Conservation (phyloP, 2,329 filamentous ascomycete genomes). For the Lojkania enalia region DNA sequence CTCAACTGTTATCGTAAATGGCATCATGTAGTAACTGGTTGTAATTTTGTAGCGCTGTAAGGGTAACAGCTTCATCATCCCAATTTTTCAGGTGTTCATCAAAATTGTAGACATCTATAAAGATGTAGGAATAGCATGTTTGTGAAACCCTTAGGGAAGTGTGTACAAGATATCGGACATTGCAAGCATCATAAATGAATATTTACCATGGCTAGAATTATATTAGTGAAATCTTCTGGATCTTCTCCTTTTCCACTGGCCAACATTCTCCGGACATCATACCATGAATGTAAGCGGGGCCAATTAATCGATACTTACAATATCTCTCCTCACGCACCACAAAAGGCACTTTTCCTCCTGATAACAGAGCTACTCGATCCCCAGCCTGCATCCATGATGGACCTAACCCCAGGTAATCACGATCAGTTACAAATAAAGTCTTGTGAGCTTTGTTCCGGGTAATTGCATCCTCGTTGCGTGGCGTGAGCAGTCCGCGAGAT, state of each 20-base stretch:
- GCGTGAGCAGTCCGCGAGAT: neutral
- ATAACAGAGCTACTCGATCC: neutral
- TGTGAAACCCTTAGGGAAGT: no score
- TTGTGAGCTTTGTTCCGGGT: neutral
- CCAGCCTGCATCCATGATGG: neutral
- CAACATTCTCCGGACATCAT: constrained; percentile 7
- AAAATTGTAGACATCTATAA: no score
- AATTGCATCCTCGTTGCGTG: no score
- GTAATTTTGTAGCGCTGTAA: no score
- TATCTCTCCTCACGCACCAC: constrained; percentile 1
- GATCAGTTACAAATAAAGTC: neutral
- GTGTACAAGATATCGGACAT: no score
- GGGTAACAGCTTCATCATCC: no score
- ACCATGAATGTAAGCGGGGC: constrained; percentile 8
- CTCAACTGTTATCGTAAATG: no score
- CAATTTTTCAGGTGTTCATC: no score
- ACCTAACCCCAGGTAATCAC: neutral
- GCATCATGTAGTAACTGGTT: no score
- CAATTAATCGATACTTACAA: constrained; percentile 1
- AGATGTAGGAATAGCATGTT: no score
- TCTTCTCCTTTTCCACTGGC: neutral
- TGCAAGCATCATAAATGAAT: no score
- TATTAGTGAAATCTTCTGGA: neutral
- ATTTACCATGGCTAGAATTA: no score
- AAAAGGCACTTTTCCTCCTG: neutral